phyloP scores from a whole-genome alignment of 1,284 basidiomycete genomes.

The Phlebopus sp. region DNA sequence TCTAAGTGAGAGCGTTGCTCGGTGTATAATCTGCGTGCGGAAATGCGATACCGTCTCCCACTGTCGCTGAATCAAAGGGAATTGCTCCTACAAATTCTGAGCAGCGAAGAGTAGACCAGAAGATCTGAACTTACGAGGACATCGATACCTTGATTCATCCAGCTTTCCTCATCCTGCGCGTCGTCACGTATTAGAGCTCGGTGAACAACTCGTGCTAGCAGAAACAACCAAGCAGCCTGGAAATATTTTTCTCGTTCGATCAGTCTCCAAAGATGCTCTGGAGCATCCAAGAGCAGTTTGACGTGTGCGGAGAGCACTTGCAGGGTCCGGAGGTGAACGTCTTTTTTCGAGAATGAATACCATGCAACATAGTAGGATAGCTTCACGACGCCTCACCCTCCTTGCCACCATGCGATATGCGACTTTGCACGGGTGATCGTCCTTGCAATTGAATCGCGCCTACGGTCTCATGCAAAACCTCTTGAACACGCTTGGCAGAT shows the following conservation, averaged over 20 bases:
- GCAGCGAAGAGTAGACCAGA: slow-evolving; percentile 1
- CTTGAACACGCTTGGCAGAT: slow-evolving; percentile 61
- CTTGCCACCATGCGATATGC: slow-evolving; percentile 39
- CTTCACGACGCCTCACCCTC: slow-evolving; percentile 41
- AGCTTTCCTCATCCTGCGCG: slow-evolving; percentile 57
- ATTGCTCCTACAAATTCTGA: slow-evolving; percentile 53
- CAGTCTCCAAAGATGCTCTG: slow-evolving; percentile 84
- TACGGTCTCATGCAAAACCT: slow-evolving; percentile 59
- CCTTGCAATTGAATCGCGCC: slow-evolving; percentile 48
- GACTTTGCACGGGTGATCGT: slow-evolving; percentile 41
- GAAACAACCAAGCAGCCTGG: slow-evolving; percentile 82
- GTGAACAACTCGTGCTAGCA: slow-evolving; percentile 80
- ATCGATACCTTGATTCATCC: slow-evolving; percentile 62
- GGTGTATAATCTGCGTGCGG: slow-evolving; percentile 80
- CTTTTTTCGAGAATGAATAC: slow-evolving; percentile 35
- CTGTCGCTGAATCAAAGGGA: slow-evolving; percentile 83
- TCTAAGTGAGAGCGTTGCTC: slow-evolving; percentile 72
- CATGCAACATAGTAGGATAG: not conserved
- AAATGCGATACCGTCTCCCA: slow-evolving; percentile 87
- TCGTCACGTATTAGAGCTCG: slow-evolving; percentile 59
- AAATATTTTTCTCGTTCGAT: slow-evolving; percentile 77
- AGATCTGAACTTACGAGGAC: slow-evolving; percentile 46
- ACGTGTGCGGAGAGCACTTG: slow-evolving; percentile 83
- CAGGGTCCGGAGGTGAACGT: slow-evolving; percentile 63
- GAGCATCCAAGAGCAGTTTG: slow-evolving; percentile 83